Evolutionary conservation across 768 basidiomycete genomes (phyloP), one percentile per base, ranked within the genome.

Genomic region (Macrolepiota dolichaula): DNA sequence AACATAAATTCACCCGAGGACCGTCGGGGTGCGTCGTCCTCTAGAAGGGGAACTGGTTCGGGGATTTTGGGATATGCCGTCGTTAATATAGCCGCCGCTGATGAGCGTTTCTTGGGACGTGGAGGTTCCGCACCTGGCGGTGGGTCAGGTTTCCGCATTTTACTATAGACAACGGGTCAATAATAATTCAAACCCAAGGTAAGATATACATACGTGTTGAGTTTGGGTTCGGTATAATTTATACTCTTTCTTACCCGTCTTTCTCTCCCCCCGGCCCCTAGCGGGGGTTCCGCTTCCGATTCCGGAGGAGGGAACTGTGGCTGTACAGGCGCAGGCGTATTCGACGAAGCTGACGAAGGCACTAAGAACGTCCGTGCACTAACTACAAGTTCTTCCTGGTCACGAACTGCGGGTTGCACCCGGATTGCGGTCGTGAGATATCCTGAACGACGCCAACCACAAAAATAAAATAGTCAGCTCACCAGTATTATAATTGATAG

Each of bases 131-230:
- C 67, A 13, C 77, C 74, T 29, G 80, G 74, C 13, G 72, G 71
- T 17, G 82, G 76, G 65, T 91, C 89, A 10, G 92, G 91, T 73
- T 93, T 93, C 49, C 92, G 87, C 92, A 94, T 93, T 84, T 94
- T 94, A 50, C 91, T 92, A 68, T 47, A 24, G 25, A 24, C 12
- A 38, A 24, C 15, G 29, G n/a, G 11, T 35, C 29, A 24, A 50
- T 55, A 17, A 35, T 19, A 17, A n/a, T 35, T 62, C 65, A 52
- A 61, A 55, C 44, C 54, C 50, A 52, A 61, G 36, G 44, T 11
- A 40, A 49, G 32, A n/a, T 42, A 37, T 29, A 84, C 86, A 55
- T 69, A 91, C 91, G 91, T 94, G 71, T 94, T 93, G 24, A 94
- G 80, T 70, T 93, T 94, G 11, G 92, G 92, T 69, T 94, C 92